Evolutionary conservation across 495 filamentous ascomycete species (phyloP), one percentile per base, ranked within the genome.

Genomic region (Paragyromitra xinjiangensis): DNA sequence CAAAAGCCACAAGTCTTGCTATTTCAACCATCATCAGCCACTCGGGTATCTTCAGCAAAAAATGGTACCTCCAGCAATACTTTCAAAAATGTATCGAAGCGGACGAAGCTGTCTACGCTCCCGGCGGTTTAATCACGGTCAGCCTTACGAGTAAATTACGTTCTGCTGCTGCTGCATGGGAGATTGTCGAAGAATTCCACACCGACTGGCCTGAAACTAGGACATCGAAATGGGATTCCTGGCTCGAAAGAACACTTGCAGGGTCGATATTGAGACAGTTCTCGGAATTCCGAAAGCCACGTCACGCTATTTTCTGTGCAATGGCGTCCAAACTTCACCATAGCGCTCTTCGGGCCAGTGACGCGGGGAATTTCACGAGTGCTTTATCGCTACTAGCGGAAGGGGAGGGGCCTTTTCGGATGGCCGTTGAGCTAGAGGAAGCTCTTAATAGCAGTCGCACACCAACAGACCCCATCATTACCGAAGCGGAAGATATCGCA

Each of bases 381-480:
- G 67, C 68, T 2, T 14, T 77, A 26, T 77, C 73, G 6, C 40
- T 77, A 26, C 59, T 77, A 3, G 59, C 73, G 9, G 68, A 77
- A 56, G 73, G 73, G 9, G 67, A 77, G 34, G 50, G 59, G 11
- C 24, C 40, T 3, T 77, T 50, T 22, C 9, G 39, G 12, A 77
- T 77, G 73, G 68, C 68, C 8, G 9, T 72, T 55, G 73, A 77
- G n/a, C n/a, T 77, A 2, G 73, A 77, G 39, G 73, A 72, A 48
- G 12, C 11, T 22, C n/a, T 77, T 7, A 65, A 66, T 11, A 29
- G 14, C 22, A 12, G 16, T 11, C 8, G 40, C 19, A 4, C 14
- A 19, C 12, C 48, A 6, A 34, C 29, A 3, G 67, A 58, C 3
- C 3, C 11, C 0, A 42, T 44, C 7, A n/a, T 45, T 37, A 42